phyloP scores from a whole-genome alignment of 371 early-diverging fungal species.

The Rhizopus arrhizus region DNA sequence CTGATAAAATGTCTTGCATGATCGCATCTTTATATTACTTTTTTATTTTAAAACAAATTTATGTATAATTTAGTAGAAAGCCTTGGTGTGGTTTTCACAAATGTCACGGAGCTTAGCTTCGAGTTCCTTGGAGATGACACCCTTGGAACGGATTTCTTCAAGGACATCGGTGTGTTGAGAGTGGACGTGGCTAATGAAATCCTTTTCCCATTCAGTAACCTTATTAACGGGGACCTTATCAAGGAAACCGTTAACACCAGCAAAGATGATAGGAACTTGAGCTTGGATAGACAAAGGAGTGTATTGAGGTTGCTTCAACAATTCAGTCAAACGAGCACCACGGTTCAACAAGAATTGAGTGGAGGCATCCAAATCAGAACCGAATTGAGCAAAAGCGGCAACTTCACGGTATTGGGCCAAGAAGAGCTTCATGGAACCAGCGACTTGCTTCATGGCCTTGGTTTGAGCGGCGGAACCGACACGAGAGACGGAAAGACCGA shows the following conservation, averaged over 20 bases:
- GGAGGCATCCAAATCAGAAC: constrained; percentile 96
- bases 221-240: constrained; percentile 92
- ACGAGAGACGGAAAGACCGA: constrained; percentile 97
- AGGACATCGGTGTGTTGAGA: constrained; percentile 83
- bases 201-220: constrained; percentile 87
- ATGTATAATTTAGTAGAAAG: constrained; percentile 31
- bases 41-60: too few species aligned
- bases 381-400: constrained; percentile 97
- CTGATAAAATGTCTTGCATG: too few species aligned
- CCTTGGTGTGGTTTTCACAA: constrained; percentile 77
- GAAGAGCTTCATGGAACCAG: constrained; percentile 97
- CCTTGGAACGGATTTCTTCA: constrained; percentile 83
- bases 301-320: constrained; percentile 95
- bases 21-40: too few species aligned
- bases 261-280: constrained; percentile 91
- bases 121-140: constrained; percentile 62
- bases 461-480: constrained; percentile 98
- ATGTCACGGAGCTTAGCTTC: constrained; percentile 79
- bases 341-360: constrained; percentile 97
- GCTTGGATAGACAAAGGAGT: constrained; percentile 89
- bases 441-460: constrained; percentile 98
- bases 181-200: constrained; percentile 82
- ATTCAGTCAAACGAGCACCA: constrained; percentile 96
- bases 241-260: constrained; percentile 96
- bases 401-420: constrained; percentile 98